Evolutionary conservation across 306 rosid species (phyloP).

Genomic region (Cucumis hystrix): DNA sequence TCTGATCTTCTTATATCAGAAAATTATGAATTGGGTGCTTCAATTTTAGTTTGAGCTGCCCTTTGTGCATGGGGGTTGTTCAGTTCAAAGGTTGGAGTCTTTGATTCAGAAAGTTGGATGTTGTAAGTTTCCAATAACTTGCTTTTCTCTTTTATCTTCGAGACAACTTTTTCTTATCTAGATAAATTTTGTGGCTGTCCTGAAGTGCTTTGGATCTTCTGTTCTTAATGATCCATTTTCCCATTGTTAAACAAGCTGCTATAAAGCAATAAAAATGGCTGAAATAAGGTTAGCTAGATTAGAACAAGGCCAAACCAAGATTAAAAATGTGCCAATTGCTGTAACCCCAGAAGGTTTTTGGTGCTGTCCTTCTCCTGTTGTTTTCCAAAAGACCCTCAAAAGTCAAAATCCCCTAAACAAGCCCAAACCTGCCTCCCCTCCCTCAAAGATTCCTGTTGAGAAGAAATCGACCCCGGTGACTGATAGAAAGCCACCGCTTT

Average conservation of each 20-base stretch:
- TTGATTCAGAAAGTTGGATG: neutral
- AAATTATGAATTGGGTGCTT: neutral
- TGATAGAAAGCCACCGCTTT: slow-evolving; percentile 38
- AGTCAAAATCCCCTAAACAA: slow-evolving; percentile 58
- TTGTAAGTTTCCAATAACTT: neutral
- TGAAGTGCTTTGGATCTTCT: neutral
- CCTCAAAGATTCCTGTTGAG: slow-evolving; percentile 32
- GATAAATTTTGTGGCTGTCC: slow-evolving; percentile 5
- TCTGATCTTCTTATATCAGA: slow-evolving; percentile 3
- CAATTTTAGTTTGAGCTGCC: neutral
- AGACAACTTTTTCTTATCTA: neutral
- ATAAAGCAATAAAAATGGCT: slow-evolving; percentile 38
- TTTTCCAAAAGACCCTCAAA: slow-evolving; percentile 70
- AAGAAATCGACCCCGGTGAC: slow-evolving; percentile 25
- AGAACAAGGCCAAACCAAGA: slow-evolving; percentile 68
- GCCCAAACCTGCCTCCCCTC: slow-evolving; percentile 58
- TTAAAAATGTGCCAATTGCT: slow-evolving; percentile 80
- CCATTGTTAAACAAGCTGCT: slow-evolving; percentile 11
- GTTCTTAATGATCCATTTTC: neutral
- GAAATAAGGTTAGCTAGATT: slow-evolving; percentile 49
- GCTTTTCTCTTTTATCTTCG: neutral
- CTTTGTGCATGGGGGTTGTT: slow-evolving; percentile 11
- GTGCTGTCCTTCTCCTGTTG: slow-evolving; percentile 94
- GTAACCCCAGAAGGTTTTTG: slow-evolving; percentile 93
- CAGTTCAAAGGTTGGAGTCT: neutral